These are phyloP conservation scores for Monosiga brevicollis DNA, from an alignment of 78 protist species.

Conservation along the genomic window DNA sequence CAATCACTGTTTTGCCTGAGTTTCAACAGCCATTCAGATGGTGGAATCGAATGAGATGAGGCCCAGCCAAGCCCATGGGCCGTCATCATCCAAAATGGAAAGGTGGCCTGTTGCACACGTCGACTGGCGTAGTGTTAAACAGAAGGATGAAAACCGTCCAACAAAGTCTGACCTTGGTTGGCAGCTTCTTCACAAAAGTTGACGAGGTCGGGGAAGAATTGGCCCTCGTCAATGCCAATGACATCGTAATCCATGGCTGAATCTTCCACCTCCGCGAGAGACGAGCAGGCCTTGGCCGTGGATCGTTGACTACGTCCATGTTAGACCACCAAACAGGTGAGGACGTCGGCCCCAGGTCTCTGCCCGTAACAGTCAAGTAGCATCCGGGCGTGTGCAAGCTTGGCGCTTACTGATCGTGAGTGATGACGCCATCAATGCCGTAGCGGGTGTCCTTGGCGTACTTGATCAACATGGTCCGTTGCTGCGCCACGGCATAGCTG, in stretches of 20 bases:
- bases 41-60: too few species aligned
- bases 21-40: too few species aligned
- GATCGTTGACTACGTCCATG: not conserved
- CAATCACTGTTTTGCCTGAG: slow-evolving; percentile 77
- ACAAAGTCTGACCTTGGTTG: too few species aligned
- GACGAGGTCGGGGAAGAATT: slow-evolving; percentile 78
- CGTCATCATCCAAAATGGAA: too few species aligned
- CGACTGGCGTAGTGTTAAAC: too few species aligned
- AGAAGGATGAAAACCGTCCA: too few species aligned
- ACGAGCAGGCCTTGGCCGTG: slow-evolving; percentile 45
- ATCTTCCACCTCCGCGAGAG: slow-evolving; percentile 26
- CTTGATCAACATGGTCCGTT: slow-evolving; percentile 48
- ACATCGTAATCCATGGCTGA: slow-evolving; percentile 41
- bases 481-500: slow-evolving; percentile 52
- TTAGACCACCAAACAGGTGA: not conserved
- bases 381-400: slow-evolving; percentile 9
- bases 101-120: too few species aligned
- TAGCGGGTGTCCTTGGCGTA: slow-evolving; percentile 55
- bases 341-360: slow-evolving; percentile 3
- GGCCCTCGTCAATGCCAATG: slow-evolving; percentile 90
- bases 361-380: not conserved
- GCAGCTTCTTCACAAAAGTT: slow-evolving; percentile 63
- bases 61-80: too few species aligned
- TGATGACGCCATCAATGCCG: slow-evolving; percentile 36
- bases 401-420: too few species aligned